A percentile compares a stretch with the other conserved stretches of the same genome.
phyloP scores from a whole-genome alignment of 1,284 basidiomycete genomes.

The Malassezia pachydermatis region DNA sequence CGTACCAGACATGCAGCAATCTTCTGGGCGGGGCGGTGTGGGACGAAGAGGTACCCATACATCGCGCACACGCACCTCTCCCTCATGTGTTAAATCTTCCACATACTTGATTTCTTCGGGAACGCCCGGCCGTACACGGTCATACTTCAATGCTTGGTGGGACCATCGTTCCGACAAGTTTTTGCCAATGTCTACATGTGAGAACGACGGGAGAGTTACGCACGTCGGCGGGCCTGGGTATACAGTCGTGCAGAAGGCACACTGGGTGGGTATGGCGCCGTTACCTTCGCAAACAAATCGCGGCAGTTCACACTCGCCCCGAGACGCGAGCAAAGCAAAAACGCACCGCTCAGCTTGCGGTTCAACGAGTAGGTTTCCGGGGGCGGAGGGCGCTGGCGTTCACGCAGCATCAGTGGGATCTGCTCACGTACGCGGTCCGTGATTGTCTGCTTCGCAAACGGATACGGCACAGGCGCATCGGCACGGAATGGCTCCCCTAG shows the following conservation, averaged over 20 bases:
- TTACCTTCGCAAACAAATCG: constrained; percentile 50
- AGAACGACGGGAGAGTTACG: neutral
- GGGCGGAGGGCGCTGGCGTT: constrained; percentile 83
- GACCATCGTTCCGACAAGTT: constrained; percentile 6
- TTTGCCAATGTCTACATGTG: neutral
- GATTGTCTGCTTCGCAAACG: constrained; percentile 60
- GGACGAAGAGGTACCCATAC: constrained; percentile 31
- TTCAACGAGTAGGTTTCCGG: constrained; percentile 90
- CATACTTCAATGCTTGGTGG: constrained; percentile 9
- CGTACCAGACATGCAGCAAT: constrained; percentile 32
- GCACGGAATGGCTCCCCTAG: constrained; percentile 69
- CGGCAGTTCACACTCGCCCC: constrained; percentile 66
- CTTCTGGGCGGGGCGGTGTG: constrained; percentile 43
- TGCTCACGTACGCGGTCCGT: constrained; percentile 64
- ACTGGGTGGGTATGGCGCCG: constrained; percentile 13
- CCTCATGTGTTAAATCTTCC: too few relatives aligned
- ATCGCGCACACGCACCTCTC: constrained; percentile 18
- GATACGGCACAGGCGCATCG: constrained; percentile 57
- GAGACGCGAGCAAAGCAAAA: constrained; percentile 76
- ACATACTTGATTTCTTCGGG: neutral
- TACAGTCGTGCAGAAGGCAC: constrained; percentile 1
- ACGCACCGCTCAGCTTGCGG: constrained; percentile 84
- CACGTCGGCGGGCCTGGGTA: neutral
- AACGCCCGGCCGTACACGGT: constrained; percentile 3
- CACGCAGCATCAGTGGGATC: constrained; percentile 82